Evolutionary conservation across 75 land plant species (phyloP).

Genomic region (Selaginella moellendorffii): DNA sequence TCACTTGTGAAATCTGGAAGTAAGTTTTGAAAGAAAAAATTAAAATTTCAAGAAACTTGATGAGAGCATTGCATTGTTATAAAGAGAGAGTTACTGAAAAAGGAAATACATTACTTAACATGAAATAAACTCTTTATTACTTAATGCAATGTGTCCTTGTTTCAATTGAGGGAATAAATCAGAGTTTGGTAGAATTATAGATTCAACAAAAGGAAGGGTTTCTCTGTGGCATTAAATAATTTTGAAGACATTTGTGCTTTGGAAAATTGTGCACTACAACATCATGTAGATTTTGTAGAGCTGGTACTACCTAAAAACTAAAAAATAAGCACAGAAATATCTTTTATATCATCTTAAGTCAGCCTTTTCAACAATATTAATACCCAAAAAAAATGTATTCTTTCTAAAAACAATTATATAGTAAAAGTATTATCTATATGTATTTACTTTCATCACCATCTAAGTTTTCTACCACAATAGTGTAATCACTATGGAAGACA

Average conservation of each 20-base stretch:
- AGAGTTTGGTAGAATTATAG: constrained; percentile 49
- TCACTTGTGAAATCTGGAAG: no score
- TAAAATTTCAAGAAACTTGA: no score
- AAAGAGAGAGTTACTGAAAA: constrained; percentile 86
- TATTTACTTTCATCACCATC: no score
- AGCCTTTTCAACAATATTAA: constrained; percentile 27
- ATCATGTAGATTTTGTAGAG: constrained; percentile 68
- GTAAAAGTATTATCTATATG: no score
- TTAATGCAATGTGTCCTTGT: constrained; percentile 54
- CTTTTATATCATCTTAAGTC: constrained; percentile 36
- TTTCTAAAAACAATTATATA: no score
- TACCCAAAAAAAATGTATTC: constrained; percentile 30
- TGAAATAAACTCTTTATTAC: constrained; percentile 50
- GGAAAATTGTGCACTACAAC: constrained; percentile 45
- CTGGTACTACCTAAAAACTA: constrained; percentile 49
- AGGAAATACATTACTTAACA: constrained; percentile 60
- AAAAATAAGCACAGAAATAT: no score
- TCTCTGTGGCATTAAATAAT: background rate
- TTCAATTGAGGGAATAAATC: constrained; percentile 46
- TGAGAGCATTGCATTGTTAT: constrained; percentile 93
- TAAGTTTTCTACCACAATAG: no score
- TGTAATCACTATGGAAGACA: no score
- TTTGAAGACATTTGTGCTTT: constrained; percentile 19
- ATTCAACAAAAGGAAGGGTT: constrained; percentile 58
- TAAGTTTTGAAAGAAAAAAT: no score